These are phyloP conservation scores for Fraxinus albicans DNA, from an alignment of 305 asterid species.

Conservation along the genomic window DNA sequence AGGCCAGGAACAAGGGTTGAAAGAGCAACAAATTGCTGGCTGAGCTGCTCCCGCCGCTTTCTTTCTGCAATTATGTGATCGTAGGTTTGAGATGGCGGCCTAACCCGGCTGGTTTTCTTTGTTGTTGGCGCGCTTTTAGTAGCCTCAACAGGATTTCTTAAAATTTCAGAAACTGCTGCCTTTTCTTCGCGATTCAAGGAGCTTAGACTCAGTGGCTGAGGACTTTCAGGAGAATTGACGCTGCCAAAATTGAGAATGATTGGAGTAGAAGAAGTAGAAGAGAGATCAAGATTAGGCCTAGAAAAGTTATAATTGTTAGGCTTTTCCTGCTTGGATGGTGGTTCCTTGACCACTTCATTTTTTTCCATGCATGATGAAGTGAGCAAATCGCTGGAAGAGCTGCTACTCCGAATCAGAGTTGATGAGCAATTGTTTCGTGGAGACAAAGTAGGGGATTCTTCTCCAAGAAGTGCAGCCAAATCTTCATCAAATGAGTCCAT, in stretches of 20 bases:
- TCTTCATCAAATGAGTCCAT: slow-evolving; percentile 41
- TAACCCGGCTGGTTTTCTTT: slow-evolving; percentile 35
- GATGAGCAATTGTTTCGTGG: slow-evolving; percentile 17
- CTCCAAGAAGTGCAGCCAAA: slow-evolving; percentile 25
- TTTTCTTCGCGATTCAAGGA: slow-evolving; percentile 17
- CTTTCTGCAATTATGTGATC: slow-evolving; percentile 64
- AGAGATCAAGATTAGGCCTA: not conserved
- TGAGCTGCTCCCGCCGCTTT: slow-evolving; percentile 60
- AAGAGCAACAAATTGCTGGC: slow-evolving; percentile 52
- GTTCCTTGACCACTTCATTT: not conserved
- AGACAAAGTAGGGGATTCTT: slow-evolving; percentile 21
- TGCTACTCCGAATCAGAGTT: slow-evolving; percentile 4
- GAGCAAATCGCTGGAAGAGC: slow-evolving; percentile 12
- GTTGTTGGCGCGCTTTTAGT: slow-evolving; percentile 4
- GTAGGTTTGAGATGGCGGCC: slow-evolving; percentile 56
- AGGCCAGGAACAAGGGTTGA: slow-evolving; percentile 62
- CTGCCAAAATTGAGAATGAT: slow-evolving; percentile 35
- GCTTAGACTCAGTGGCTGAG: slow-evolving; percentile 2
- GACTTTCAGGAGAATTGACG: slow-evolving; percentile 5
- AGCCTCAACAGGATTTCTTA: slow-evolving; percentile 23
- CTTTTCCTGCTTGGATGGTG: not conserved
- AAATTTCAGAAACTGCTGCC: slow-evolving; percentile 21
- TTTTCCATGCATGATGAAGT: not conserved
- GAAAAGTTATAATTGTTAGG: slow-evolving; percentile 5
- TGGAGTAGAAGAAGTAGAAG: slow-evolving; percentile 27